These are phyloP conservation scores for Fusarium robinianum DNA, from an alignment of 2,329 filamentous ascomycete species.

Conservation along the genomic window DNA sequence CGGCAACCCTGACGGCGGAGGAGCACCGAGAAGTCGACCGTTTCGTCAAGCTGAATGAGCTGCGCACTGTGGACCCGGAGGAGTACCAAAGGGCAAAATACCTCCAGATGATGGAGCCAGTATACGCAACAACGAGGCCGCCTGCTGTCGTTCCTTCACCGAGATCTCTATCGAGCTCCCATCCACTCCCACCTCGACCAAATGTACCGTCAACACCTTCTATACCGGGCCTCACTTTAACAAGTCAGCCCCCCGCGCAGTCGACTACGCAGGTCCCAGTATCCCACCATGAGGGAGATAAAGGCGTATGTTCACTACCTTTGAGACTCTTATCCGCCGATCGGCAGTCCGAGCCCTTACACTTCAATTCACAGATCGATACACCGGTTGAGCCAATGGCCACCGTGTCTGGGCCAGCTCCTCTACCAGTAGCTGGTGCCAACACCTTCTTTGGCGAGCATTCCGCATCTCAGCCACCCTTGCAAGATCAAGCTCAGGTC, in stretches of 20 bases:
- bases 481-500: neutral
- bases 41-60: slow-evolving; percentile 41
- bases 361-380: too few species aligned
- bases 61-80: slow-evolving; percentile 42
- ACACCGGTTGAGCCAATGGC: slow-evolving; percentile 2
- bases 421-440: slow-evolving; percentile 42
- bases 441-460: slow-evolving; percentile 44
- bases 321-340: too few species aligned
- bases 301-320: too few species aligned
- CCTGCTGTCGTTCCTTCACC: too few species aligned
- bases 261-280: too few species aligned
- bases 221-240: too few species aligned
- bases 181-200: neutral
- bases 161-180: too few species aligned
- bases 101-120: neutral
- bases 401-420: slow-evolving; percentile 20
- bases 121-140: too few species aligned
- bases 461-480: neutral
- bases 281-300: too few species aligned
- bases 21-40: slow-evolving; percentile 60
- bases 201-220: too few species aligned
- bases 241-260: too few species aligned
- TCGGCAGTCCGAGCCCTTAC: too few species aligned
- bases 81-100: slow-evolving; percentile 36
- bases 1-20: slow-evolving; percentile 58